Conservation (phyloP, 495 filamentous ascomycete genomes). For the Penicillium steckii region DNA sequence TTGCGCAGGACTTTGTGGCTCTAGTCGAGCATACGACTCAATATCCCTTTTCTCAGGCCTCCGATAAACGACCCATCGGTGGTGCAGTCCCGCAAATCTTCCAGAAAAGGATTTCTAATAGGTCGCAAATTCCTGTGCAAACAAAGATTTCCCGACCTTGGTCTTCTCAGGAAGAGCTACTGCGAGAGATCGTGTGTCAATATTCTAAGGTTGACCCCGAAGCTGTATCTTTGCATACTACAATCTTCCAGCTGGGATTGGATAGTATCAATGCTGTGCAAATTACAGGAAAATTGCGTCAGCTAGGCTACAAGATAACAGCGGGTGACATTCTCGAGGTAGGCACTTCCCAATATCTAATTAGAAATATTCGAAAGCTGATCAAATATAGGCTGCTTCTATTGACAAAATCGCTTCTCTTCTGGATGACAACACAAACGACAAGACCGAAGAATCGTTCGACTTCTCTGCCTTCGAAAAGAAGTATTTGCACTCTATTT, state of each 20-base stretch:
- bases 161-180: constrained; percentile 55
- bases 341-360: constrained; percentile 35
- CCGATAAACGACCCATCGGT: constrained; percentile 18
- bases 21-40: constrained; percentile 40
- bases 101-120: background rate
- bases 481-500: constrained; percentile 54
- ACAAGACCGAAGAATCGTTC: constrained; percentile 16
- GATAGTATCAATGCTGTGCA: constrained; percentile 53
- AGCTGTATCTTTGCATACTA: constrained; percentile 51
- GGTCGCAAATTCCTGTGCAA: background rate
- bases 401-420: constrained; percentile 26
- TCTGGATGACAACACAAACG: constrained; percentile 13
- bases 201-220: constrained; percentile 48
- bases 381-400: constrained; percentile 53
- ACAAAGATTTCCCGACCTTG: constrained; percentile 30
- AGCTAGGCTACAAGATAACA: constrained; percentile 52
- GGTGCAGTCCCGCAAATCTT: constrained; percentile 10
- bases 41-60: constrained; percentile 34
- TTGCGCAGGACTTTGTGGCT: constrained; percentile 49
- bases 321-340: constrained; percentile 69
- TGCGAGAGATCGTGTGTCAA: constrained; percentile 56
- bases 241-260: constrained; percentile 44
- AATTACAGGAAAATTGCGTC: constrained; percentile 63
- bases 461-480: constrained; percentile 42
- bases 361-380: constrained; percentile 55